A percentile compares a stretch with the other conserved stretches of the same genome.
phyloP scores from a whole-genome alignment of 495 filamentous ascomycete species.

The Durotheca rogersii region DNA sequence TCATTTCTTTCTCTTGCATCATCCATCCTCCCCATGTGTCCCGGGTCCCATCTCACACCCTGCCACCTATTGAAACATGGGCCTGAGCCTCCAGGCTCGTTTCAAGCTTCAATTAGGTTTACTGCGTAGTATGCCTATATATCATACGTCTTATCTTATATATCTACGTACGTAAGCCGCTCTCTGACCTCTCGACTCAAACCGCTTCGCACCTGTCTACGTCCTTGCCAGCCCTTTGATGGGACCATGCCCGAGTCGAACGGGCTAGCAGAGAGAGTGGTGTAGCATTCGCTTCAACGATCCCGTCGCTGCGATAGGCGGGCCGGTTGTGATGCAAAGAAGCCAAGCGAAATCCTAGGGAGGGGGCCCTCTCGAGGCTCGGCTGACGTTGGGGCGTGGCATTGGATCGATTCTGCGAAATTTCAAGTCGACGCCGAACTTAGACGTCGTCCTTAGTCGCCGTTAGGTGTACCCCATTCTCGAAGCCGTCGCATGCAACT shows the following conservation, averaged over 20 bases:
- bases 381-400: not conserved
- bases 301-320: not conserved
- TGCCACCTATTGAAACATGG: conserved; percentile 30
- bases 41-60: conserved; percentile 24
- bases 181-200: conserved; percentile 2
- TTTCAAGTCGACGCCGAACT: not conserved
- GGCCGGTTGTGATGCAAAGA: not conserved
- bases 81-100: conserved; percentile 28
- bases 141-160: conserved; percentile 5
- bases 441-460: not conserved
- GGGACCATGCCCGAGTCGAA: too few species aligned
- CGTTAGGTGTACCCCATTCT: not conserved
- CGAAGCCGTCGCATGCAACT: not conserved
- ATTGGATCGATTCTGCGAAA: not conserved
- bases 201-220: not conserved
- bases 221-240: not conserved
- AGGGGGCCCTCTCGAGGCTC: not conserved
- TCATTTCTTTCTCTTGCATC: conserved; percentile 14
- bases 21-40: conserved; percentile 9
- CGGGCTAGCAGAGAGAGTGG: not conserved
- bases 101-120: conserved; percentile 25
- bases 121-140: too few species aligned
- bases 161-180: conserved; percentile 14
- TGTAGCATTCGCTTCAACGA: not conserved
- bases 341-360: not conserved